A percentile compares a stretch with the other conserved stretches of the same genome.
Evolutionary conservation across 768 basidiomycete genomes (phyloP).

Genomic region (Leccinum ochraceum): DNA sequence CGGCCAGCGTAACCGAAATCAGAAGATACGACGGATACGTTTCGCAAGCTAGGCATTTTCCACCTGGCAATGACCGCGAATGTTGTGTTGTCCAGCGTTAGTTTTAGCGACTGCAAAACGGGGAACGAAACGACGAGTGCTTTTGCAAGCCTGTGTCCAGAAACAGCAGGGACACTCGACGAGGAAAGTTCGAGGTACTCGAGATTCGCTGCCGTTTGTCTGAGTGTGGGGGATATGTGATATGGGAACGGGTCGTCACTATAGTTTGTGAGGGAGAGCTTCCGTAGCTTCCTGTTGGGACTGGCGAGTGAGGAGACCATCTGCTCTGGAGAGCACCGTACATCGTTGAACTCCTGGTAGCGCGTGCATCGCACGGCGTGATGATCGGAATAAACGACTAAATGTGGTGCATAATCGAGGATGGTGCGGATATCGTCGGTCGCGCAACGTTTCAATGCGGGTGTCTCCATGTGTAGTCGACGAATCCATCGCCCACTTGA

Average conservation of each 20-base stretch:
- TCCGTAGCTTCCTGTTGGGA: slow-evolving; percentile 51
- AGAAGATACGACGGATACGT: slow-evolving; percentile 67
- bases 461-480: slow-evolving; percentile 71
- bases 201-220: slow-evolving; percentile 51
- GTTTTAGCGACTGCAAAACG: slow-evolving; percentile 64
- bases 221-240: slow-evolving; percentile 54
- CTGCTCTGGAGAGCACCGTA: slow-evolving; percentile 52
- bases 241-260: slow-evolving; percentile 59
- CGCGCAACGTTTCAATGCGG: slow-evolving; percentile 58
- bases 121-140: slow-evolving; percentile 47
- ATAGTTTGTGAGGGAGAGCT: slow-evolving; percentile 74
- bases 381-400: slow-evolving; percentile 64
- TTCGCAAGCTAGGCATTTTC: slow-evolving; percentile 62
- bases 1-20: slow-evolving; percentile 70
- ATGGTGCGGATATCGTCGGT: slow-evolving; percentile 70
- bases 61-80: slow-evolving; percentile 66
- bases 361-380: slow-evolving; percentile 60
- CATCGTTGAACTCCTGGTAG: slow-evolving; percentile 44
- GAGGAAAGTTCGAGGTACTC: slow-evolving; percentile 72
- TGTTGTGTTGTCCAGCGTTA: slow-evolving; percentile 70
- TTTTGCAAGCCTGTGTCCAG: slow-evolving; percentile 27
- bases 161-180: slow-evolving; percentile 47
- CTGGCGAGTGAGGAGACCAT: slow-evolving; percentile 60
- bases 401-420: slow-evolving; percentile 59
- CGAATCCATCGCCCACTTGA: slow-evolving; percentile 54